Evolutionary conservation across 2,329 filamentous ascomycete species (phyloP), one percentile per base, ranked within the genome.

Genomic region (Penicillium hordei): DNA sequence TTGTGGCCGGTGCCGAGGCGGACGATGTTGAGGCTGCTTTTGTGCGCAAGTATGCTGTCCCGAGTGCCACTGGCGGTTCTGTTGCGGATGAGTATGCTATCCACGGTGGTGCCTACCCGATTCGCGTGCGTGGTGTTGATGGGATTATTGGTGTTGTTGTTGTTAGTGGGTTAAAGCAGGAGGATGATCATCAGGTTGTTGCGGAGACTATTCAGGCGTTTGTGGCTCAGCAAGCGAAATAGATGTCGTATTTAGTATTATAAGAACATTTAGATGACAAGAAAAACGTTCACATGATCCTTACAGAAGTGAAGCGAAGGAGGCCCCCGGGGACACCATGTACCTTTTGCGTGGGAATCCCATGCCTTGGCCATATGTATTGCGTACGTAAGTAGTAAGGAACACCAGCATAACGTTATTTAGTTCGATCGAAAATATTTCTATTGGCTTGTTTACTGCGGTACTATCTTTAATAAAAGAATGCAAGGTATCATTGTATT

Each of bases 101-200:
- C 60, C 89, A 93, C 72, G 90, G 90, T 0, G 90, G 90, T 23
- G 90, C 82, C 0, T 85, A 90, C 61, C 90, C 90, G 0, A 82
- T 93, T 33, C 81, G 85, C 8, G 89, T 93, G 7, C 77, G 78
- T 52, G 88, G 88, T 0, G 88, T 93, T 1, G 89, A 93, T 75
- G 90, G 89, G 0, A 76, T 91, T 3, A 86, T 92, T 9, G 90
- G 84, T 0, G 86, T 91, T 1, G 85, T 92, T 25, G 85, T 92
- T 19, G 88, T 93, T 1, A 89, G 86, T 68, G 90, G 90, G 5
- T 72, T 93, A 72, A 88, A 86, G 77, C 88, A 92, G 74, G 81
- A 89, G 66, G 83, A 92, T 76, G 89, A 93, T 72, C 90, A 94
- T 73, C 85, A 85, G 9, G 83, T 92, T 38, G 86, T 93, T 68